A percentile compares a stretch with the other conserved stretches of the same genome.
phyloP scores from a whole-genome alignment of 1,139 yeast genomes.

The Geotrichum candidum region DNA sequence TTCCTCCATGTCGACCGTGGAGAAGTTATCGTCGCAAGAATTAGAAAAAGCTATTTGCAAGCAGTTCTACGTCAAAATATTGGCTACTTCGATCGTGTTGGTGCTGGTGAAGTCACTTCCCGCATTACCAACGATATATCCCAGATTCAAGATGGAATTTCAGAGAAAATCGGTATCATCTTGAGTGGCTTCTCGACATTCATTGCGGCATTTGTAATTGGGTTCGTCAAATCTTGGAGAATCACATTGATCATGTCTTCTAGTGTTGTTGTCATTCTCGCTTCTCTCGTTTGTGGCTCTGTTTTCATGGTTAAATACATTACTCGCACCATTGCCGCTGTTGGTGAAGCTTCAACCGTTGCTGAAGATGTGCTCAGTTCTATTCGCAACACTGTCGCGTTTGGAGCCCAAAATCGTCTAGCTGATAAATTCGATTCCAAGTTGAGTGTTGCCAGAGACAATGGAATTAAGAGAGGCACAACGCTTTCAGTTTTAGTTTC shows the following conservation, averaged over 20 bases:
- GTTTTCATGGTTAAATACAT: slow-evolving; percentile 34
- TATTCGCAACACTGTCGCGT: slow-evolving; percentile 41
- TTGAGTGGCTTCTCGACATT: slow-evolving; percentile 38
- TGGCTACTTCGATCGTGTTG: slow-evolving; percentile 42
- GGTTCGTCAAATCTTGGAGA: slow-evolving; percentile 38
- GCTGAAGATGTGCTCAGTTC: slow-evolving; percentile 42
- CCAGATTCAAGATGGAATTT: slow-evolving; percentile 41
- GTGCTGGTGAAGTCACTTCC: slow-evolving; percentile 43
- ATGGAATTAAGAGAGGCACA: slow-evolving; percentile 22
- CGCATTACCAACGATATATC: slow-evolving; percentile 42
- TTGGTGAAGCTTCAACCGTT: slow-evolving; percentile 37
- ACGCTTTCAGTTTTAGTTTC: slow-evolving; percentile 33
- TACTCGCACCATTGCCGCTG: slow-evolving; percentile 29
- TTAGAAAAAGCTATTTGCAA: slow-evolving; percentile 37
- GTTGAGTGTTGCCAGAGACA: slow-evolving; percentile 20
- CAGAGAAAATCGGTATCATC: slow-evolving; percentile 41
- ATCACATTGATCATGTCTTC: slow-evolving; percentile 37
- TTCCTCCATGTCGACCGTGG: slow-evolving; percentile 40
- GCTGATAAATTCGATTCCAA: slow-evolving; percentile 32
- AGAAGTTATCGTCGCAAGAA: slow-evolving; percentile 39
- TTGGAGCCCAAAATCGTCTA: slow-evolving; percentile 39
- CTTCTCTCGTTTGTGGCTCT: slow-evolving; percentile 30
- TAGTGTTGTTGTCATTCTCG: slow-evolving; percentile 33
- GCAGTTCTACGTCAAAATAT: slow-evolving; percentile 41
- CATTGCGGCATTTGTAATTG: slow-evolving; percentile 39